Conservation (phyloP, 2,329 filamentous ascomycete genomes). For the Penicillium griseofulvum region DNA sequence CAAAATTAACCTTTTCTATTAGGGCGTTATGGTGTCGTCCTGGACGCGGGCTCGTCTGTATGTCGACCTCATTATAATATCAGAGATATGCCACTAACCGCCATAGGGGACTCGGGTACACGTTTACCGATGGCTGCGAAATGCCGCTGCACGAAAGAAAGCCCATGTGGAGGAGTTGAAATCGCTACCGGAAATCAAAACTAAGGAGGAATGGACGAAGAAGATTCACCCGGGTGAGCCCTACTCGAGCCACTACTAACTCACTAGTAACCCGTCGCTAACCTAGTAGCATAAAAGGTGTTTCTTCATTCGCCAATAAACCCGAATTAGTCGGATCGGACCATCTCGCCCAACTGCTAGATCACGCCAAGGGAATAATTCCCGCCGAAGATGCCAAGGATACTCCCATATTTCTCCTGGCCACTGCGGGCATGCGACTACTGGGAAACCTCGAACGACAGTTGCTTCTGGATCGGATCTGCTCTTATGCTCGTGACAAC, state of each 20-base stretch:
- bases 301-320: constrained; percentile 82
- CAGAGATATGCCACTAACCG: constrained; percentile 7
- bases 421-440: constrained; percentile 91
- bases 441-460: constrained; percentile 71
- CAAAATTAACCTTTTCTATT: constrained; percentile 1
- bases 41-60: constrained; percentile 93
- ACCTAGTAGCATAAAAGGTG: constrained; percentile 46
- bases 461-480: constrained; percentile 72
- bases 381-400: constrained; percentile 72
- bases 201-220: constrained; percentile 83
- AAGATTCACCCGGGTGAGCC: constrained; percentile 80
- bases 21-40: constrained; percentile 83
- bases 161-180: constrained; percentile 60
- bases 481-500: constrained; percentile 72
- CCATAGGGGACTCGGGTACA: constrained; percentile 83
- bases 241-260: background rate
- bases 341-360: constrained; percentile 74
- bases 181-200: constrained; percentile 74
- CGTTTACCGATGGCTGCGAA: constrained; percentile 90
- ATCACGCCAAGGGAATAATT: constrained; percentile 77
- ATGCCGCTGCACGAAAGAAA: constrained; percentile 62
- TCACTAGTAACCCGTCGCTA: background rate
- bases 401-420: constrained; percentile 91
- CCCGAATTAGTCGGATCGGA: constrained; percentile 75
- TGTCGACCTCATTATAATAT: constrained; percentile 21